phyloP scores from a whole-genome alignment of 2,329 filamentous ascomycete genomes.

The Penicillium sclerotigenum region DNA sequence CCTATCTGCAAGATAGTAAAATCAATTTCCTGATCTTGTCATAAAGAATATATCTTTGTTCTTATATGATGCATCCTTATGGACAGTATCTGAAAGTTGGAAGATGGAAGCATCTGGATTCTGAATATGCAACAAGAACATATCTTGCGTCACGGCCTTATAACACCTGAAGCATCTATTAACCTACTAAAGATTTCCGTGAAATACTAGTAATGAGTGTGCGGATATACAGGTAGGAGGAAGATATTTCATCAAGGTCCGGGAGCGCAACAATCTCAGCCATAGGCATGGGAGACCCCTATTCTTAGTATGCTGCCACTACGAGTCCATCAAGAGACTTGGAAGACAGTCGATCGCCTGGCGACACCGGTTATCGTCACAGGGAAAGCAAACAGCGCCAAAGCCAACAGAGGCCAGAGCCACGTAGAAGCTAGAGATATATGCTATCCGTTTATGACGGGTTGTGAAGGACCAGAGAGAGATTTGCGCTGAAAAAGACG shows the following conservation, averaged over 20 bases:
- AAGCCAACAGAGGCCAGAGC: too few relatives aligned
- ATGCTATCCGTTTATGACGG: too few relatives aligned
- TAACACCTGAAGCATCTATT: background rate
- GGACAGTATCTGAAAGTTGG: too few relatives aligned
- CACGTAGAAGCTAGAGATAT: background rate
- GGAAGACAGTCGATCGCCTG: too few relatives aligned
- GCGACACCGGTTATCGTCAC: too few relatives aligned
- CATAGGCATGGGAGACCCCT: background rate
- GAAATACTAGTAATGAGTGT: background rate
- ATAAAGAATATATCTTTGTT: too few relatives aligned
- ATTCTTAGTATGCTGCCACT: accelerated
- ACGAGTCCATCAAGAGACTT: background rate
- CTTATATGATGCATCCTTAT: background rate
- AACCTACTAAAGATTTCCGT: background rate
- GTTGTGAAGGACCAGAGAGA: too few relatives aligned
- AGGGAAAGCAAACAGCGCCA: too few relatives aligned
- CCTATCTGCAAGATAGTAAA: background rate
- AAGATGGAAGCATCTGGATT: background rate
- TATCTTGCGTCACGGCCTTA: too few relatives aligned
- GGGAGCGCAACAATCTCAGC: background rate
- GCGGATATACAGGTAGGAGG: background rate
- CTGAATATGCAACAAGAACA: background rate
- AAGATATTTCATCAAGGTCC: too few relatives aligned
- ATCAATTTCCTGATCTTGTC: too few relatives aligned
- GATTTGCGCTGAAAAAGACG: too few relatives aligned